Base-by-base conservation (phyloP, 805 yeast species). In the Teunomyces lycoperdinae region DNA sequence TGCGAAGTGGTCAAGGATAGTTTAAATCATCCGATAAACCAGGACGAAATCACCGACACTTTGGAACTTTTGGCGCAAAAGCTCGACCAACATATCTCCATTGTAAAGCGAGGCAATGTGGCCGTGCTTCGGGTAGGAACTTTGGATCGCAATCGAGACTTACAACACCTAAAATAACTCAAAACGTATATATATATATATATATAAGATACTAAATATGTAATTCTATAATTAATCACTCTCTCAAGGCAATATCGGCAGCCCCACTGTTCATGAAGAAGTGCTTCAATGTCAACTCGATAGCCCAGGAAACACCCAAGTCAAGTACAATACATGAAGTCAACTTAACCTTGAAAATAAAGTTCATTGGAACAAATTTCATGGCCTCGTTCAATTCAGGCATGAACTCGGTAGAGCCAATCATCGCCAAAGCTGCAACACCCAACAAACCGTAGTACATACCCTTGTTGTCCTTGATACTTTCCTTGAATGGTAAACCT, bases 401-500 rank as follows among this genome's bases (percentile, higher is more conserved):
- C 60, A 91, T 65, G 61, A 92, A 86, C 68, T 94, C 99, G 20
- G 98, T 90, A 4, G 97, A 84, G 11, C 98, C 96, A 9, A 92
- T 79, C 48, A 94, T 68, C 1, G 97, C 96, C 60, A 94, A 77
- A 35, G 80, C 89, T 20, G 96, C 86, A 55, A 92, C 97, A 56
- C 96, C 96, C 32, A 92, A 64, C 48, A 94, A 77, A 20, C 99
- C 99, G 58, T 89, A 92, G 72, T 86, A 92, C 98, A 94, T 94
- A 55, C 97, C 98, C 70, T 85, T 87, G 72, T 94, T 94, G 67
- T 87, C 96, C 46, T 75, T 76, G 58, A 94, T 86, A 48, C 89
- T 82, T 71, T 94, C 96, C 67, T 96, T 85, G 75, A 94, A 94
- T 47, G 99, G 99, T 57, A 87, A 84, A 47, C 99, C 99, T 73